A percentile compares a stretch with the other conserved stretches of the same genome.
These are phyloP conservation scores for Chlamydomonas incerta DNA, from an alignment of 139 green algal genomes.

Conservation along the genomic window DNA sequence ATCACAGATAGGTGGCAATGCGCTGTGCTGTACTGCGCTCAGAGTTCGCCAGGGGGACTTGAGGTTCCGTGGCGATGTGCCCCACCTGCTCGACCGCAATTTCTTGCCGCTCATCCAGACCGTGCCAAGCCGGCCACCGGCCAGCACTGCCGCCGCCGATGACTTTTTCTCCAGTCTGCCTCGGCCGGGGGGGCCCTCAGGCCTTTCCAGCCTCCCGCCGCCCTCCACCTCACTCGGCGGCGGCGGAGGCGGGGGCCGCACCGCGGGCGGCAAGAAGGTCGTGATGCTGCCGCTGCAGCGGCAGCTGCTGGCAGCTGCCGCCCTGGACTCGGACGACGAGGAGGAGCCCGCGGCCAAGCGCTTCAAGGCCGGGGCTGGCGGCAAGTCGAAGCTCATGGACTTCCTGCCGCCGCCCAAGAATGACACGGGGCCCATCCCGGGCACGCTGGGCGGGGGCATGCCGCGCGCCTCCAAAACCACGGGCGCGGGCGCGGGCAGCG, in stretches of 20 bases:
- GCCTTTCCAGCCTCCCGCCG: not conserved
- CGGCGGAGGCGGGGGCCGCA: not conserved
- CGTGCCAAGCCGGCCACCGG: too few species aligned
- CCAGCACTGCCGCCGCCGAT: too few species aligned
- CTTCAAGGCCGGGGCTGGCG: not conserved
- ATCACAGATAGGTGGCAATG: not conserved
- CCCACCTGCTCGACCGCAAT: too few species aligned
- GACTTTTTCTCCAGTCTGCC: not conserved
- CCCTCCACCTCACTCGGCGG: not conserved
- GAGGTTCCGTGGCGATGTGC: too few species aligned
- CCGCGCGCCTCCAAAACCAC: not conserved
- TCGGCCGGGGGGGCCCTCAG: not conserved
- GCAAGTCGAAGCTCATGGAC: constrained; percentile 57
- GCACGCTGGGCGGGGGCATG: too few species aligned
- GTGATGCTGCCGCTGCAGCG: constrained; percentile 49
- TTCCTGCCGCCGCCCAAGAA: constrained; percentile 74
- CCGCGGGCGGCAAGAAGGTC: constrained; percentile 32
- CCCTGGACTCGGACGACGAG: constrained; percentile 52
- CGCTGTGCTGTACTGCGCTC: too few species aligned
- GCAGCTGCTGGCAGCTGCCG: constrained; percentile 47
- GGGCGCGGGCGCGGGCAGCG: not conserved
- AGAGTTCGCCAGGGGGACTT: too few species aligned
- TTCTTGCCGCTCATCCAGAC: too few species aligned
- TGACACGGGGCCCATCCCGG: not conserved
- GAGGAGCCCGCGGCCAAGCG: constrained; percentile 49